Evolutionary conservation across 345 rosid species (phyloP).

Genomic region (Crucihimalaya himalaica): DNA sequence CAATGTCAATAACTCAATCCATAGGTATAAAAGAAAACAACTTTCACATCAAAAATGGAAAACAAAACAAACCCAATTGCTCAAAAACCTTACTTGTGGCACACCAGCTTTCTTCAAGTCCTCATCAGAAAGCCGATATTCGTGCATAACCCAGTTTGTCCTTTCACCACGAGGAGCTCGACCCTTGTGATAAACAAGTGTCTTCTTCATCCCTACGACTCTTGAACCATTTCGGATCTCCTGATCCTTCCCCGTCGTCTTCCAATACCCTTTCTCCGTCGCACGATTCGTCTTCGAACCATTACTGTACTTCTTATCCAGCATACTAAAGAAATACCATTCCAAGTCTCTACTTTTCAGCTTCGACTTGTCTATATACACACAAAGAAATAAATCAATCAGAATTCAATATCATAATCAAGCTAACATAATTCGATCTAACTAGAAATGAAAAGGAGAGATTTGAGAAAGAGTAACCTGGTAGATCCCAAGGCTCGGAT

Average conservation of each 20-base stretch:
- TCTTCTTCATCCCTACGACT: conserved; percentile 92
- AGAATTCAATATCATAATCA: background rate
- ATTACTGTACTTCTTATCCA: conserved; percentile 86
- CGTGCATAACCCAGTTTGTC: conserved; percentile 99
- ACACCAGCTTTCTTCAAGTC: conserved; percentile 61
- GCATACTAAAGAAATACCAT: conserved; percentile 87
- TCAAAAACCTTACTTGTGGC: conserved; percentile 56
- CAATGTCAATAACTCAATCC: conserved; percentile 23
- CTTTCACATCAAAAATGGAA: background rate
- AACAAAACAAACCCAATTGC: background rate
- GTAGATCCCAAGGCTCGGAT: conserved; percentile 98
- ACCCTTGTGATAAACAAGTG: conserved; percentile 87
- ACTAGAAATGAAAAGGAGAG: background rate
- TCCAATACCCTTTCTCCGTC: conserved; percentile 96
- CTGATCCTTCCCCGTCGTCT: conserved; percentile 94
- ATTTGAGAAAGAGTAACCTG: conserved; percentile 46
- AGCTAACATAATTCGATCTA: conserved; percentile 11
- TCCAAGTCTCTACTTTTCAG: conserved; percentile 89
- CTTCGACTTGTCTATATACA: conserved; percentile 63
- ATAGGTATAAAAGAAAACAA: background rate
- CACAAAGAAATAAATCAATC: background rate
- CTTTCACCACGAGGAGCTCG: conserved; percentile 93
- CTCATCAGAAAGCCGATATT: conserved; percentile 81
- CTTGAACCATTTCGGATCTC: conserved; percentile 49
- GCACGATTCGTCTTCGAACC: conserved; percentile 94